Evolutionary conservation across 2,329 filamentous ascomycete genomes (phyloP).

Genomic region (Alternaria conjuncta): DNA sequence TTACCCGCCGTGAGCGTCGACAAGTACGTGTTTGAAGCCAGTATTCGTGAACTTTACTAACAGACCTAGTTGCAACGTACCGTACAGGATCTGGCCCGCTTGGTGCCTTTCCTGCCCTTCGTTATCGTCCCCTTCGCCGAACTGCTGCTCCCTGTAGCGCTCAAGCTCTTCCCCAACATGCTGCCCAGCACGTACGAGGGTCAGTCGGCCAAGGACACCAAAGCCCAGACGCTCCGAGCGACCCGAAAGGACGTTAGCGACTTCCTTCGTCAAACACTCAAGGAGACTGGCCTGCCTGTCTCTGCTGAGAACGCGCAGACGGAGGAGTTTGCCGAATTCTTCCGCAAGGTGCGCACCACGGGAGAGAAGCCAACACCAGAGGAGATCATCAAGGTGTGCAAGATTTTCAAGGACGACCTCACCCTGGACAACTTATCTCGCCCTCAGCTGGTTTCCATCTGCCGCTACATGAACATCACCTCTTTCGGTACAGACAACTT

Average conservation of each 20-base stretch:
- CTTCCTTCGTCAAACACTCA: conserved; percentile 86
- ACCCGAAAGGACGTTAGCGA: conserved; percentile 92
- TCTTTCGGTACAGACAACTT: conserved; percentile 97
- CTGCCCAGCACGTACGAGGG: conserved; percentile 97
- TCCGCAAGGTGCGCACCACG: conserved; percentile 87
- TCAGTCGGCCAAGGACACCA: conserved; percentile 86
- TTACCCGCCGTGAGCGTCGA: conserved; percentile 89
- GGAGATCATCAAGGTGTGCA: conserved; percentile 98
- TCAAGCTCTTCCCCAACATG: conserved; percentile 96
- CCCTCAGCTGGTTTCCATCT: conserved; percentile 96
- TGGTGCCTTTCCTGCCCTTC: conserved; percentile 96
- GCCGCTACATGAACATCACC: conserved; percentile 97
- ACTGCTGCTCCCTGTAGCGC: conserved; percentile 84
- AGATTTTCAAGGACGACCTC: conserved; percentile 97
- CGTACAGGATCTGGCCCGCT: conserved; percentile 87
- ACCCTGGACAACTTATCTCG: conserved; percentile 96
- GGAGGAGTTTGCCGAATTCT: conserved; percentile 95
- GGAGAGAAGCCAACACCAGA: conserved; percentile 86
- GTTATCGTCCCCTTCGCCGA: conserved; percentile 97
- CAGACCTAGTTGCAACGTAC: conserved; percentile 74
- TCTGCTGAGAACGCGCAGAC: conserved; percentile 83
- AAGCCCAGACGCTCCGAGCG: conserved; percentile 78
- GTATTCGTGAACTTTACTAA: conserved; percentile 12
- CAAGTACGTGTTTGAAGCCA: conserved; percentile 59
- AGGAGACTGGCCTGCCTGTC: conserved; percentile 90